These are phyloP conservation scores for Tillandsia fasciculata DNA, from an alignment of 176 grass and related monocot genomes.

Conservation along the genomic window DNA sequence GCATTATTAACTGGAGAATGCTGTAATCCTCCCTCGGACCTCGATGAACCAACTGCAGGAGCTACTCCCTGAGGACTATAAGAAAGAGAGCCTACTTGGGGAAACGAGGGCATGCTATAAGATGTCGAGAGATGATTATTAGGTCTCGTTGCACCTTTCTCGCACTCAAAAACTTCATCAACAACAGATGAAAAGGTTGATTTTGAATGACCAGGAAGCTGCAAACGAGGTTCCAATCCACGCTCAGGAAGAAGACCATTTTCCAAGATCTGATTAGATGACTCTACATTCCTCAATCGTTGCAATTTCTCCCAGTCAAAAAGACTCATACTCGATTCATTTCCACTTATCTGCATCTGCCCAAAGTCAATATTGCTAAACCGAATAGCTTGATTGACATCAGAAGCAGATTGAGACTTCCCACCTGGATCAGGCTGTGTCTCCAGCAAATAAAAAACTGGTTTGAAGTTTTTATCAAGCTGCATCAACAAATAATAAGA, in stretches of 20 bases:
- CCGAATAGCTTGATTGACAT: slow-evolving; percentile 42
- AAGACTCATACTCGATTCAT: slow-evolving; percentile 43
- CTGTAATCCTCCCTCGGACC: slow-evolving; percentile 35
- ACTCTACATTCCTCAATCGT: slow-evolving; percentile 34
- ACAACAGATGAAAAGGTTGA: slow-evolving; percentile 92
- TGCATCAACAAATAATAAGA: slow-evolving; percentile 92
- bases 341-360: slow-evolving; percentile 55
- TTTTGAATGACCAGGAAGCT: slow-evolving; percentile 43
- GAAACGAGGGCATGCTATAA: slow-evolving; percentile 34
- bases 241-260: slow-evolving; percentile 29
- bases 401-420: slow-evolving; percentile 46
- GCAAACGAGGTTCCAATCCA: slow-evolving; percentile 36
- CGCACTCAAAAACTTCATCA: slow-evolving; percentile 82
- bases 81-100: slow-evolving; percentile 26
- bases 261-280: slow-evolving; percentile 40
- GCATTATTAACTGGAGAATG: slow-evolving; percentile 32
- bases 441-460: slow-evolving; percentile 80
- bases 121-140: slow-evolving; percentile 25
- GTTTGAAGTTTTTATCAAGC: slow-evolving; percentile 83
- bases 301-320: slow-evolving; percentile 57
- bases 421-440: slow-evolving; percentile 35
- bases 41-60: slow-evolving; percentile 26
- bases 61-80: slow-evolving; percentile 44
- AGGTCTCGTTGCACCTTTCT: slow-evolving; percentile 24
- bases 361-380: slow-evolving; percentile 65